phyloP scores from a whole-genome alignment of 306 rosid species.

The Quercus dentata region DNA sequence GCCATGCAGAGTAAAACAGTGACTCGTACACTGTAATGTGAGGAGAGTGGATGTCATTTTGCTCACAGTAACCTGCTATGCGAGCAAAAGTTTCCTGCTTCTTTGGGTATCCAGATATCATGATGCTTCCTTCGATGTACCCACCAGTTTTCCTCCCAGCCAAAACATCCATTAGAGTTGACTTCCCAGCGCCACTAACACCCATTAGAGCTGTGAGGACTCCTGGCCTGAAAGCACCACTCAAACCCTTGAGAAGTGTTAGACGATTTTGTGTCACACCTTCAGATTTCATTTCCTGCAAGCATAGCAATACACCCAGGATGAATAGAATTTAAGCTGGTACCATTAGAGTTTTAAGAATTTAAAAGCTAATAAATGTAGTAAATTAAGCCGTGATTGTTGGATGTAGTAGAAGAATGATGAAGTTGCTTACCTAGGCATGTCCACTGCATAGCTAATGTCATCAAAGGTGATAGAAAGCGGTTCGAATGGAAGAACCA shows the following conservation, averaged over 20 bases:
- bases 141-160: conserved; percentile 94
- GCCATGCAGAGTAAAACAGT: conserved; percentile 76
- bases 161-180: conserved; percentile 86
- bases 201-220: conserved; percentile 87
- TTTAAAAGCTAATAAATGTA: too few species aligned
- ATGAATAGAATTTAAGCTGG: too few species aligned
- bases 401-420: too few species aligned
- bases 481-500: conserved; percentile 91
- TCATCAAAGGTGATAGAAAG: conserved; percentile 72
- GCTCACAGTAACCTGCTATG: conserved; percentile 90
- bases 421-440: conserved; percentile 48
- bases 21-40: conserved; percentile 85
- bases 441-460: conserved; percentile 70
- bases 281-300: conserved; percentile 44
- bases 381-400: too few species aligned
- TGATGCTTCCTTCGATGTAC: conserved; percentile 54
- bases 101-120: conserved; percentile 66
- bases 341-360: too few species aligned
- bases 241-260: conserved; percentile 70
- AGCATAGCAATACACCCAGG: background rate
- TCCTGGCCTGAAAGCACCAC: conserved; percentile 85
- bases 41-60: conserved; percentile 87
- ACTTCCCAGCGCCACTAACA: conserved; percentile 87
- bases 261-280: conserved; percentile 32
- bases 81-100: conserved; percentile 85